Evolutionary conservation across 1,284 basidiomycete genomes (phyloP), one percentile per base, ranked within the genome.

Genomic region (Gastroboletus turbinatus): DNA sequence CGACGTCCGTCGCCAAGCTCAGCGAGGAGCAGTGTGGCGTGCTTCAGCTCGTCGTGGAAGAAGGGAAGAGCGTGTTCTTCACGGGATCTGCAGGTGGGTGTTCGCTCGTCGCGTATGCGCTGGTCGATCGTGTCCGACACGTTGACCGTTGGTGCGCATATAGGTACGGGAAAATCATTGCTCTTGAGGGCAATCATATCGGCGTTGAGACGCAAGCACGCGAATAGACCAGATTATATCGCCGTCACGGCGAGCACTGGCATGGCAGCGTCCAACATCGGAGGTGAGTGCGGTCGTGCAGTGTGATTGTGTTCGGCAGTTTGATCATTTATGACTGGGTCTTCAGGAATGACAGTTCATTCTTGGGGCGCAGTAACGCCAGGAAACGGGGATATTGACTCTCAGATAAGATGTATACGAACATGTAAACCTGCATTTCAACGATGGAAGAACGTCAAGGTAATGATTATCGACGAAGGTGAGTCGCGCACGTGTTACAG

Each of bases 381-480:
- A 0, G 89, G 85, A 0, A 76, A 77, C 16, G 73, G 81, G 1
- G 72, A 79, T 13, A 75, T 93, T 4, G 78, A 81, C 17, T 75
- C 64, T 17, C 85, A 85, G 64, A 78, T 94, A 56, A 78, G 71
- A 50, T 75, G 69, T 43, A 72, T 75, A 62, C 66, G 64, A 60
- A 82, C 80, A 64, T 87, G 84, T 63, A 80, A 77, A 60, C 84
- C 82, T 61, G 82, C 84, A 2, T 67, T 76, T 35, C 73, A 77
- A 35, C 76, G 86, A 47, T 91, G 88, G 88, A 72, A 77, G 56
- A 75, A 81, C 29, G 82, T 83, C 0, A 83, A 87, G 66, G 85
- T 90, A 0, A 78, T 95, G 52, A 83, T 95, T 61, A 85, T 95
- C 39, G 93, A 95, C 67, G 92, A 95, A 77, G 80, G 90, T 90